These are phyloP conservation scores for Testicularia cyperi DNA, from an alignment of 1,284 basidiomycete species.

Conservation along the genomic window DNA sequence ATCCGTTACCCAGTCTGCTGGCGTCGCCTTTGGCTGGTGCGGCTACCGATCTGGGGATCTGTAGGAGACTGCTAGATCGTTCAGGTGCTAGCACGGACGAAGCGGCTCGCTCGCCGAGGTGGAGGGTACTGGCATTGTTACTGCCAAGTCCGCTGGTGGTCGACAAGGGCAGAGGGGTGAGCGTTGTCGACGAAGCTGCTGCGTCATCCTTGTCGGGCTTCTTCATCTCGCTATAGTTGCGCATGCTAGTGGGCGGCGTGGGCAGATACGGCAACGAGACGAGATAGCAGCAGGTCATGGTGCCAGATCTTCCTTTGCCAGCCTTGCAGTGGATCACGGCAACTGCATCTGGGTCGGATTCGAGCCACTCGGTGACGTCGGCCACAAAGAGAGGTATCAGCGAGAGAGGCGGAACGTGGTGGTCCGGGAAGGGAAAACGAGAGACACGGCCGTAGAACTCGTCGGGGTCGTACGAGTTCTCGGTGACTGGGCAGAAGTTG, in stretches of 20 bases:
- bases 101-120: constrained; percentile 1
- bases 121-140: neutral
- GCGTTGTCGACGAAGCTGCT: too few relatives aligned
- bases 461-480: constrained; percentile 63
- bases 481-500: constrained; percentile 68
- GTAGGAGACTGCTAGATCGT: constrained; percentile 9
- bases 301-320: constrained; percentile 50
- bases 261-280: constrained; percentile 45
- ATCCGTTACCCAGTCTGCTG: neutral
- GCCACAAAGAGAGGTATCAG: constrained; percentile 74
- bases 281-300: constrained; percentile 50
- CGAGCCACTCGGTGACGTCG: constrained; percentile 78
- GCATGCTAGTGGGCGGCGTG: constrained; percentile 27
- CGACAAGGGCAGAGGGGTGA: too few relatives aligned
- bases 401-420: constrained; percentile 73
- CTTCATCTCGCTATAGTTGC: constrained; percentile 37
- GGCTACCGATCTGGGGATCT: constrained; percentile 15
- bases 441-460: constrained; percentile 68
- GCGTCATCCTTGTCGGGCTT: constrained; percentile 1
- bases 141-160: neutral
- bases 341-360: constrained; percentile 70
- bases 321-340: constrained; percentile 84
- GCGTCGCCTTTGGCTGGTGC: neutral
- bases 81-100: neutral
- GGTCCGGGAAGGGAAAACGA: constrained; percentile 81